A percentile compares a stretch with the other conserved stretches of the same genome.
phyloP scores from a whole-genome alignment of 2,329 filamentous ascomycete genomes.

The Beauveria sp. region DNA sequence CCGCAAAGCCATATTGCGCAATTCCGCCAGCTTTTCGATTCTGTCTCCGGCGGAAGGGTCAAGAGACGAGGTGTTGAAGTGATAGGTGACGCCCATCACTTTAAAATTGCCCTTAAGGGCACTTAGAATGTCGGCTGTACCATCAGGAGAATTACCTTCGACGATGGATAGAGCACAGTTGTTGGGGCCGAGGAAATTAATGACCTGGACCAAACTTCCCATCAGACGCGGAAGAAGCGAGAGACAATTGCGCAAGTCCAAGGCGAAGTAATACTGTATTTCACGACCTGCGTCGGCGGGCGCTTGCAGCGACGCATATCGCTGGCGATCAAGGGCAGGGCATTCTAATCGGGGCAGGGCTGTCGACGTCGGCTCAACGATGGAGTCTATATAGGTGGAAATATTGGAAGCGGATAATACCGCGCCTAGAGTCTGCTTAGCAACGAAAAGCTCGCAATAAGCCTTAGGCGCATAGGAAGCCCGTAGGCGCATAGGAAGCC shows the following conservation, averaged over 20 bases:
- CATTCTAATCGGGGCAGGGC: constrained; percentile 21
- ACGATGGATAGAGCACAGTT: constrained; percentile 47
- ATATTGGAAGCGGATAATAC: constrained; percentile 15
- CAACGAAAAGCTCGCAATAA: neutral
- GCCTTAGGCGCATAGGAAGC: neutral
- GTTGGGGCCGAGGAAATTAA: constrained; percentile 40
- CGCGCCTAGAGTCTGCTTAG: neutral
- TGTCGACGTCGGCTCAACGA: constrained; percentile 20
- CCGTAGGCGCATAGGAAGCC: neutral
- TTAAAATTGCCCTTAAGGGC: constrained; percentile 32
- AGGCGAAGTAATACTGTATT: constrained; percentile 41
- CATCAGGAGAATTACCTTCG: constrained; percentile 47
- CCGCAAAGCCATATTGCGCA: constrained; percentile 45
- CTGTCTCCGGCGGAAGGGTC: constrained; percentile 36
- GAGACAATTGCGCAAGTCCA: constrained; percentile 40
- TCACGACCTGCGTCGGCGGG: neutral
- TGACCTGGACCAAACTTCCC: constrained; percentile 41
- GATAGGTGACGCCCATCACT: constrained; percentile 31
- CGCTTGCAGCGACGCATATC: constrained; percentile 18
- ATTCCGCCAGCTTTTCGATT: constrained; percentile 37
- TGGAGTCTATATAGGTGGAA: constrained; percentile 21
- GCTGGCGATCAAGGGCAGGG: constrained; percentile 16
- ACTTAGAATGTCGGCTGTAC: constrained; percentile 42
- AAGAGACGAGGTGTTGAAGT: constrained; percentile 33
- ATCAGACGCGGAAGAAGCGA: constrained; percentile 41